phyloP scores from a whole-genome alignment of 129 eudicot genomes.

The Gnaphalium uliginosum region DNA sequence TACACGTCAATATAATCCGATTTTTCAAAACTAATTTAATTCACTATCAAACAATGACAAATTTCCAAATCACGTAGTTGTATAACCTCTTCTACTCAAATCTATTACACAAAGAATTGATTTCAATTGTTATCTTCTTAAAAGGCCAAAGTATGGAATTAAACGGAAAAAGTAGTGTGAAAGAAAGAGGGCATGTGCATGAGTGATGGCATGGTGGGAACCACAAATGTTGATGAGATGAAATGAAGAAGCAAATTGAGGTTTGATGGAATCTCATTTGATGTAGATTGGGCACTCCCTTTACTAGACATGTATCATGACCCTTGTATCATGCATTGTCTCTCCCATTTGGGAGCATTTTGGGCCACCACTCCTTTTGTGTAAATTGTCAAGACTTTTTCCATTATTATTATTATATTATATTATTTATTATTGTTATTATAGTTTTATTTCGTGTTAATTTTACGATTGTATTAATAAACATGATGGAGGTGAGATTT shows the following conservation, averaged over 20 bases:
- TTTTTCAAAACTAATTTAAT: too few species aligned
- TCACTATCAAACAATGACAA: background rate
- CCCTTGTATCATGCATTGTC: slow-evolving; percentile 84
- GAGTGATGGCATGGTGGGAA: slow-evolving; percentile 41
- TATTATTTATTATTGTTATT: background rate
- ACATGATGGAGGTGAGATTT: background rate
- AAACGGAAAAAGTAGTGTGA: slow-evolving; percentile 24
- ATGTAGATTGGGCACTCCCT: slow-evolving; percentile 63
- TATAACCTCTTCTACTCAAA: background rate
- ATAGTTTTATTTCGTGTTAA: background rate
- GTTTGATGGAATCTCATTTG: slow-evolving; percentile 59
- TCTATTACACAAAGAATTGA: background rate
- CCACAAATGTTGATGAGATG: slow-evolving; percentile 39
- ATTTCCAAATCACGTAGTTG: background rate
- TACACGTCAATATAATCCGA: background rate
- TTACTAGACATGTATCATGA: slow-evolving; percentile 88
- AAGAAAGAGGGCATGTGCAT: slow-evolving; percentile 50
- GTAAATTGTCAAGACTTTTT: background rate
- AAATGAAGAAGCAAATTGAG: slow-evolving; percentile 42
- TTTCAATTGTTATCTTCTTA: background rate
- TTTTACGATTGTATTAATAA: background rate
- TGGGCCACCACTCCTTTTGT: slow-evolving; percentile 35
- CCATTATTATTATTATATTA: too few species aligned
- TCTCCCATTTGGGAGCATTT: slow-evolving; percentile 40
- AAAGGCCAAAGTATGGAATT: background rate